These are phyloP conservation scores for Leccinum olivaceopallidum DNA, from an alignment of 768 basidiomycete species.

Conservation along the genomic window DNA sequence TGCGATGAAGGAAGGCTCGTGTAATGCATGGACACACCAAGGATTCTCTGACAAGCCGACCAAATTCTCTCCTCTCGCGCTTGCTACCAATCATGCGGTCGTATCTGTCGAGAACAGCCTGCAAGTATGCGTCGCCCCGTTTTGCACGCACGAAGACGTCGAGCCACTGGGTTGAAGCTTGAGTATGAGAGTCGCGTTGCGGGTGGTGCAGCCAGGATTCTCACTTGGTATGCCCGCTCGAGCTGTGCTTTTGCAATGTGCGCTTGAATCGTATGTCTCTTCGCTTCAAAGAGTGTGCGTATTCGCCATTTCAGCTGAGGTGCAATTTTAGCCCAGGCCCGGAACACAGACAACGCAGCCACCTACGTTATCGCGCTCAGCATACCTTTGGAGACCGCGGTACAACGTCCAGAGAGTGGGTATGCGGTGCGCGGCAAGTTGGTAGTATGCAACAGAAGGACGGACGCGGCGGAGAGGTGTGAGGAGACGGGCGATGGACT, in stretches of 20 bases:
- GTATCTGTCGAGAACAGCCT: constrained; percentile 55
- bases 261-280: constrained; percentile 55
- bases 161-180: constrained; percentile 44
- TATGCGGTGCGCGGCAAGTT: constrained; percentile 67
- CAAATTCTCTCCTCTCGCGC: constrained; percentile 49
- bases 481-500: constrained; percentile 50
- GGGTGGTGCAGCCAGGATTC: constrained; percentile 14
- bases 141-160: constrained; percentile 55
- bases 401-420: constrained; percentile 82
- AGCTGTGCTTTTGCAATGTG: constrained; percentile 48
- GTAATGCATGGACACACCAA: constrained; percentile 38
- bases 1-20: background rate
- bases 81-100: constrained; percentile 54
- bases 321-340: background rate
- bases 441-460: constrained; percentile 64
- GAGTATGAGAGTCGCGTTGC: background rate
- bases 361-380: constrained; percentile 55
- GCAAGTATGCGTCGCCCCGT: constrained; percentile 49
- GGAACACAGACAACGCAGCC: background rate
- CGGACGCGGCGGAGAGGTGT: constrained; percentile 59
- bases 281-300: constrained; percentile 50
- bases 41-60: constrained; percentile 47
- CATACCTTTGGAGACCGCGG: constrained; percentile 58
- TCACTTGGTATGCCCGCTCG: constrained; percentile 56
- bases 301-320: constrained; percentile 60